Evolutionary conservation across 2,329 filamentous ascomycete genomes (phyloP).

Genomic region (Fusarium globosum): DNA sequence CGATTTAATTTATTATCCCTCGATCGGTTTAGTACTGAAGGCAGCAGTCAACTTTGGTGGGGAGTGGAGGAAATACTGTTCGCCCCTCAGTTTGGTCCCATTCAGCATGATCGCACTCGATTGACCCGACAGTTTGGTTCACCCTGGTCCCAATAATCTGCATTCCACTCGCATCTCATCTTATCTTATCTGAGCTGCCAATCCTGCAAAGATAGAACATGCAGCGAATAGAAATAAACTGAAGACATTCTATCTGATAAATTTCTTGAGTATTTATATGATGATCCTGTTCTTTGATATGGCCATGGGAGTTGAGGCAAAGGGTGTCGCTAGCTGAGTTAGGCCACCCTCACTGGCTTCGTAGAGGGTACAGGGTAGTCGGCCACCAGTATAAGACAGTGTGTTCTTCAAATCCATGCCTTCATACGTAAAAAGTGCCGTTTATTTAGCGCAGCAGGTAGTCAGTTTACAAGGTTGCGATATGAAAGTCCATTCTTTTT

Average conservation of each 20-base stretch:
- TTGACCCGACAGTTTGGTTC: neutral
- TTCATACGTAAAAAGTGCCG: too few relatives aligned
- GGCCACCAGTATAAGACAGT: neutral
- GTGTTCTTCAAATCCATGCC: neutral
- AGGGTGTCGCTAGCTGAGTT: neutral
- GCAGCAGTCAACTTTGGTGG: neutral
- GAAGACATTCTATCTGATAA: neutral
- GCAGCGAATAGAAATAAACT: neutral
- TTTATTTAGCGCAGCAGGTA: neutral
- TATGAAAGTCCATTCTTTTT: accelerated
- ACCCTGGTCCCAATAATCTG: neutral
- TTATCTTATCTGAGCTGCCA: neutral
- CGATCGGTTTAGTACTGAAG: neutral
- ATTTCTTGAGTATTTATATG: neutral
- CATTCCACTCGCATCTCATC: neutral
- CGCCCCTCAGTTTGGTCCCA: too few relatives aligned
- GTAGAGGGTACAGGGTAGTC: accelerated
- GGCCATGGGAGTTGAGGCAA: neutral
- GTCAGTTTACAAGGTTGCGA: neutral
- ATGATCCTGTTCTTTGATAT: neutral
- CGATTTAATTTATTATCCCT: too few relatives aligned
- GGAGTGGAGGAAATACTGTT: neutral
- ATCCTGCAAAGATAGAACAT: neutral
- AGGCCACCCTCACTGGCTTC: neutral
- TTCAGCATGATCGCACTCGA: neutral